Base-by-base conservation (phyloP, 768 basidiomycete genomes). In the Leccinum incarnatum region DNA sequence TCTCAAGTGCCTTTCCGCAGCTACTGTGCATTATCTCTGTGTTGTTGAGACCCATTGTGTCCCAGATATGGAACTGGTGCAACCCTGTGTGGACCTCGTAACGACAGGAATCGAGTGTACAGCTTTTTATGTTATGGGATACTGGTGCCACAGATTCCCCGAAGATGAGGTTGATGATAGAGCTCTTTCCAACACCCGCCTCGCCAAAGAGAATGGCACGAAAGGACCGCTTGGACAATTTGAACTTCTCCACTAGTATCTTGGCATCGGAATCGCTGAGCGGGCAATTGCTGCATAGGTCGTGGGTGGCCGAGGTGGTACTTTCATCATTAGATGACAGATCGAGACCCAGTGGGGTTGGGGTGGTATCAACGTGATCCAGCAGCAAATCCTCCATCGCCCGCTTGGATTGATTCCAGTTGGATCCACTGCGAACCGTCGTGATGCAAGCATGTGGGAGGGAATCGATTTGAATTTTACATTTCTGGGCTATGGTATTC, bases 141-240 rank as follows among this genome's bases (percentile, higher is more conserved):
- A 6, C 53, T 23, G 30, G 56, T 1, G 77, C 76, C 2, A 55
- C 51, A 0, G 60, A n/a, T 0, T 47, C 7, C 5, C 69, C 72
- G 14, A 60, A 47, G 25, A 79, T 29, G 62, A 81, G 72, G 59
- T 80, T 80, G 58, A 79, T 61, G 48, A 79, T 53, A 0, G 76
- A 75, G 54, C 76, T 76, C 59, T 81, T 80, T 46, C 75, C 74
- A n/a, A 50, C 59, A 25, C 78, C 78, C 0, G 73, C 62, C 49
- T 78, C 76, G 5, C 79, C 78, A 45, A 80, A 79, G n/a, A 79
- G 45, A 46, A 79, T 62, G 3, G 71, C 62, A 47, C 71, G 75
- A 50, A 66, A 62, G 46, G 59, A 57, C n/a, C 63, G 65, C 30
- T 32, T 55, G 5, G 60, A 52, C 1, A 15, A 50, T 32, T 17